These are phyloP conservation scores for Heliocybe sulcata DNA, from an alignment of 1,284 basidiomycete species.

Conservation along the genomic window DNA sequence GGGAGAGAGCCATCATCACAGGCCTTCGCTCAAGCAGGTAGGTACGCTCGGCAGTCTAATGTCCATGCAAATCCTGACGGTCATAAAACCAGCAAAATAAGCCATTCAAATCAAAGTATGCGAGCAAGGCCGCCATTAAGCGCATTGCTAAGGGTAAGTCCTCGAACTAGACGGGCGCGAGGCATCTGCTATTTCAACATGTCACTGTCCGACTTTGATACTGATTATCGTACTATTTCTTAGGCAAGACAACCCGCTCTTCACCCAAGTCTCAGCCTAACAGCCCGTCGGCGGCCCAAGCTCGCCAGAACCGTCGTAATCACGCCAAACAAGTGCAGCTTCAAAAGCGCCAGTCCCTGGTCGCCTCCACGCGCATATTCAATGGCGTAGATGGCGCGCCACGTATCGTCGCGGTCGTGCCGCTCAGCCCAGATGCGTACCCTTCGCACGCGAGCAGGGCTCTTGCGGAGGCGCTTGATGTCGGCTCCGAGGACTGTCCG, in stretches of 20 bases:
- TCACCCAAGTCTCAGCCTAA: slow-evolving; percentile 42
- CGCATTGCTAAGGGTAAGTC: slow-evolving; percentile 72
- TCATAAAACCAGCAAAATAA: slow-evolving; percentile 68
- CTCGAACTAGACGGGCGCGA: too few relatives aligned
- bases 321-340: slow-evolving; percentile 73
- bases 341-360: slow-evolving; percentile 62
- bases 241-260: slow-evolving; percentile 49
- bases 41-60: slow-evolving; percentile 11
- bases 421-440: slow-evolving; percentile 66
- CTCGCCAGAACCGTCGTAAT: slow-evolving; percentile 67
- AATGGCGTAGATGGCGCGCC: slow-evolving; percentile 74
- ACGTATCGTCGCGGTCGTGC: slow-evolving; percentile 74
- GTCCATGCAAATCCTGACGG: not conserved
- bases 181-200: too few relatives aligned
- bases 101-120: slow-evolving; percentile 83
- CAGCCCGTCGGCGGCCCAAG: slow-evolving; percentile 42
- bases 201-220: not conserved
- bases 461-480: slow-evolving; percentile 62
- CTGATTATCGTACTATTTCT: slow-evolving; percentile 1
- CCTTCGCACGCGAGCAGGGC: slow-evolving; percentile 42
- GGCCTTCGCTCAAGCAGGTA: slow-evolving; percentile 84
- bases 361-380: slow-evolving; percentile 69
- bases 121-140: slow-evolving; percentile 76
- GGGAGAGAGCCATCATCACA: slow-evolving; percentile 49
- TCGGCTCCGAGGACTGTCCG: slow-evolving; percentile 45